A percentile compares a stretch with the other conserved stretches of the same genome.
These are phyloP conservation scores for Xylaria intraflava DNA, from an alignment of 495 filamentous ascomycete species.

Conservation along the genomic window DNA sequence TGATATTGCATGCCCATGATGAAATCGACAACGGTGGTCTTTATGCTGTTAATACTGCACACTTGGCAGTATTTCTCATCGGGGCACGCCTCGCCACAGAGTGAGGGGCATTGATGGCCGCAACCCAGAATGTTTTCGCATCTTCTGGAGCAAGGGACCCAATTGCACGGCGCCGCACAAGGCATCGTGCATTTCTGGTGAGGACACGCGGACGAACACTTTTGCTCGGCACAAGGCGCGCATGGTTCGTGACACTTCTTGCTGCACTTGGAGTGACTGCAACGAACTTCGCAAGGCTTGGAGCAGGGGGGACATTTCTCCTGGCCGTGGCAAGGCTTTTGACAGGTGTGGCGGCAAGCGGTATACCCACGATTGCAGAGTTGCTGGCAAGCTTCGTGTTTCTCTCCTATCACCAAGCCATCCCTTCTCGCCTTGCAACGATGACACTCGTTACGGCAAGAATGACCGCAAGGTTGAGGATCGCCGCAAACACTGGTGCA, in stretches of 20 bases:
- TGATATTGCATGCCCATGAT: slow-evolving; percentile 43
- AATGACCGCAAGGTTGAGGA: slow-evolving; percentile 52
- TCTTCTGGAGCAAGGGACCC: slow-evolving; percentile 58
- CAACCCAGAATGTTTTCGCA: slow-evolving; percentile 54
- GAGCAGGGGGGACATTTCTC: slow-evolving; percentile 49
- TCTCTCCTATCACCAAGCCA: slow-evolving; percentile 21
- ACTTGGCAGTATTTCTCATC: slow-evolving; percentile 48
- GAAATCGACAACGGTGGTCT: slow-evolving; percentile 46
- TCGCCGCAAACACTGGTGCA: slow-evolving; percentile 45
- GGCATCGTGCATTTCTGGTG: slow-evolving; percentile 58
- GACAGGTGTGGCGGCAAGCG: slow-evolving; percentile 56
- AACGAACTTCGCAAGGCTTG: slow-evolving; percentile 53
- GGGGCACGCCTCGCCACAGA: slow-evolving; percentile 65
- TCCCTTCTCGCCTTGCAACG: slow-evolving; percentile 38
- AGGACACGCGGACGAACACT: slow-evolving; percentile 51
- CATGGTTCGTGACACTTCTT: slow-evolving; percentile 59
- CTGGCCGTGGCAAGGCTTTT: slow-evolving; percentile 46
- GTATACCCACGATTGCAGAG: slow-evolving; percentile 50
- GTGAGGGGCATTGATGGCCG: slow-evolving; percentile 56
- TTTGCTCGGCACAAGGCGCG: slow-evolving; percentile 52
- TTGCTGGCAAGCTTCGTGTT: slow-evolving; percentile 48
- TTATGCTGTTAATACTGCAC: slow-evolving; percentile 41
- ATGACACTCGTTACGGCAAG: slow-evolving; percentile 47
- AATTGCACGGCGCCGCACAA: slow-evolving; percentile 65
- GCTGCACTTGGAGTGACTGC: slow-evolving; percentile 54